Base-by-base conservation (phyloP, 805 yeast genomes). In the Metschnikowia gelsemii region DNA sequence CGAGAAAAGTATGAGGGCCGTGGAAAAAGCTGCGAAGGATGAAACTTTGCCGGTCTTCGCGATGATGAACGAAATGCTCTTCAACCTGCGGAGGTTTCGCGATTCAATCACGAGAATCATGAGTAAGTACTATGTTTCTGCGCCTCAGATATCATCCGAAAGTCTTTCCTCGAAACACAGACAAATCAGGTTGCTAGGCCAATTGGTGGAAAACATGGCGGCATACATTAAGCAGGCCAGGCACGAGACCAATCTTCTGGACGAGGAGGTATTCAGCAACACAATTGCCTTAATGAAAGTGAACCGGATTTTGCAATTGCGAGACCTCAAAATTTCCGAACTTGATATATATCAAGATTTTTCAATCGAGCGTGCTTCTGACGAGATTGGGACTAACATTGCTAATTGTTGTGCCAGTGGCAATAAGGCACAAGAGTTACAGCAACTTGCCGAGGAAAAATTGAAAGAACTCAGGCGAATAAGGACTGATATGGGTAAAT, bases 241-340 rank as follows among this genome's bases (percentile, higher is more conserved):
- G 16, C 27, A 26, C n/a, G 32, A 23, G 8, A 8, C 17, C 5
- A 6, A 7, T 16, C 38, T 32, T 32, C 45, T 41, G 41, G 41
- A 41, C 13, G 35, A 32, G 7, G 49, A 46, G 36, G 22, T 32
- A 4, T 43, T 42, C n/a, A 28, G 33, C 22, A 35, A 38, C 40
- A 46, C 42, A 12, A 42, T 46, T 32, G 41, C 46, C 3, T 38
- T 46, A 19, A 42, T 46, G 32, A 46, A 46, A 19, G 27, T 42
- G 8, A 42, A 46, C 24, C 41, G 46, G 14, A 34, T 46, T 22
- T 26, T 46, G 22, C 46, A 42, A 25, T 35, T 42, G 33, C 32
- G 36, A 16, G 37, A 42, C 19, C 34, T 35, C 19, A 40, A 42
- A 26, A 17, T 26, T 12, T 36, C 40, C 13, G 35, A 32, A 18